phyloP scores from a whole-genome alignment of 1,139 yeast species.

The Saccharomyces pastorianus region DNA sequence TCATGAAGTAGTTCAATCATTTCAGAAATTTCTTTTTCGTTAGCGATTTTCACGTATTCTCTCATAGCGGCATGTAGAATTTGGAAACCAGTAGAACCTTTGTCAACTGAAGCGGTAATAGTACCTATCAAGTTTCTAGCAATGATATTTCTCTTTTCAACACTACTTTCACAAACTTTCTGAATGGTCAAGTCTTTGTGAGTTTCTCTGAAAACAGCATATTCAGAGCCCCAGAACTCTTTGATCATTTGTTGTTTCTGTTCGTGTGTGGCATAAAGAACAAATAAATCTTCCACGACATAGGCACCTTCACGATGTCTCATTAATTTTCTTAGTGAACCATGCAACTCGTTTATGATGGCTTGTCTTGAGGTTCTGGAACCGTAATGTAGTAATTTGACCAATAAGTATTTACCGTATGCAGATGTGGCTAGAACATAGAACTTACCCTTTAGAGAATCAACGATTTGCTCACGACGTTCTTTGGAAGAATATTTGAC shows the following conservation, averaged over 20 bases:
- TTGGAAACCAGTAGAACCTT: constrained; percentile 94
- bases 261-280: constrained; percentile 73
- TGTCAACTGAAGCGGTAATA: constrained; percentile 83
- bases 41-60: constrained; percentile 69
- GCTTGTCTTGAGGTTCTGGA: constrained; percentile 67
- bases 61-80: constrained; percentile 94
- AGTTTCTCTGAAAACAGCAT: constrained; percentile 77
- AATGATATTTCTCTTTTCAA: constrained; percentile 77
- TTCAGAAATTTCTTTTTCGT: constrained; percentile 61
- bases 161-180: constrained; percentile 58
- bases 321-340: constrained; percentile 84
- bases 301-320: constrained; percentile 98
- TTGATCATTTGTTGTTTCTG: constrained; percentile 87
- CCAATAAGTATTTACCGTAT: constrained; percentile 85
- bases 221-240: constrained; percentile 97
- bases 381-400: constrained; percentile 88
- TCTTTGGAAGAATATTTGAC: constrained; percentile 78
- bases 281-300: constrained; percentile 88
- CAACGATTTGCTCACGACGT: constrained; percentile 65
- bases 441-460: constrained; percentile 67
- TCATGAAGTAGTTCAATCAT: constrained; percentile 78
- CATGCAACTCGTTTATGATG: constrained; percentile 80
- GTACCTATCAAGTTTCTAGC: constrained; percentile 73
- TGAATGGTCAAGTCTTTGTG: constrained; percentile 55
- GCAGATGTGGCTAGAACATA: constrained; percentile 84